A percentile compares a stretch with the other conserved stretches of the same genome.
Evolutionary conservation across 768 basidiomycete genomes (phyloP).

Genomic region (Serendipita sp.): DNA sequence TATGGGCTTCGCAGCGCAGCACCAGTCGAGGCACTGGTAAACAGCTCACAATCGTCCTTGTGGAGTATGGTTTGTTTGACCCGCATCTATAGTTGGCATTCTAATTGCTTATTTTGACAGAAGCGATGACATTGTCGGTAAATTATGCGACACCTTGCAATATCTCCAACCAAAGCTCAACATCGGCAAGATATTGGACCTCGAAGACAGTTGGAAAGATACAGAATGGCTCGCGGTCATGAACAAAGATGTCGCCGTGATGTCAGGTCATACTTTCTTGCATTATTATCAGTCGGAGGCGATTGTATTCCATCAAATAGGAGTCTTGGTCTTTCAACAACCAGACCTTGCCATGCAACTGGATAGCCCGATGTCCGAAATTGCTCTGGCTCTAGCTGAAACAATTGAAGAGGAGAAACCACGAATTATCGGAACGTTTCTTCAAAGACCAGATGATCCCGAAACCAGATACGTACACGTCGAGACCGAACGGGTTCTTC

Average conservation of each 20-base stretch:
- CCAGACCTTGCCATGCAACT: constrained; percentile 24
- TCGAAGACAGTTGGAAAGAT: background rate
- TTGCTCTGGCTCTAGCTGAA: constrained; percentile 21
- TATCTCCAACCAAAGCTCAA: background rate
- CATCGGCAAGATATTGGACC: background rate
- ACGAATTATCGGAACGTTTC: constrained; percentile 27
- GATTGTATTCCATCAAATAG: constrained; percentile 28
- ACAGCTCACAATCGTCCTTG: background rate
- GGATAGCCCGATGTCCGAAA: constrained; percentile 30
- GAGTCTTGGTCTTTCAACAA: constrained; percentile 29
- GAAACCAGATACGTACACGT: background rate
- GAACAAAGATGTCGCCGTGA: background rate
- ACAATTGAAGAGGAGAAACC: constrained; percentile 24
- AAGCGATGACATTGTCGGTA: background rate
- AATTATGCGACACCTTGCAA: background rate
- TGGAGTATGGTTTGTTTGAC: background rate
- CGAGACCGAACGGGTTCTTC: background rate
- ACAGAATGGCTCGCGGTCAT: background rate
- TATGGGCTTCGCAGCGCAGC: background rate
- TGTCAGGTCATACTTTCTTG: constrained; percentile 22
- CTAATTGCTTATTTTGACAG: background rate
- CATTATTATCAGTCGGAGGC: constrained; percentile 23
- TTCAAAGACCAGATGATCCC: constrained; percentile 6
- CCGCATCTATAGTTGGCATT: background rate
- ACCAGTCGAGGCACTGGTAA: background rate